A percentile compares a stretch with the other conserved stretches of the same genome.
These are phyloP conservation scores for Golovinomyces cichoracearum DNA, from an alignment of 2,329 filamentous ascomycete species.

Conservation along the genomic window DNA sequence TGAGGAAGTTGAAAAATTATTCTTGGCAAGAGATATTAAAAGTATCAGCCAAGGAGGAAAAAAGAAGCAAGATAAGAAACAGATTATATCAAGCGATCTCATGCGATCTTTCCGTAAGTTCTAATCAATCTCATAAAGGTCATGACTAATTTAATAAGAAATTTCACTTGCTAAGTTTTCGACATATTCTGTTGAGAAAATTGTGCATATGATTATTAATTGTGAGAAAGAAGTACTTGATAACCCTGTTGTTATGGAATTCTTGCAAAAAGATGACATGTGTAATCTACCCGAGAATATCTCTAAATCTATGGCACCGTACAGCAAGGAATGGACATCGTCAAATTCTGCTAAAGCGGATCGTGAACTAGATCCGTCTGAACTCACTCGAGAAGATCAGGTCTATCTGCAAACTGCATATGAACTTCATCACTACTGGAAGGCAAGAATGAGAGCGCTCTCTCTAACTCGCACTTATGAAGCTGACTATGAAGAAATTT, in stretches of 20 bases:
- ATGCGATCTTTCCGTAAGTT: slow-evolving; percentile 56
- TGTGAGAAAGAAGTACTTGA: slow-evolving; percentile 75
- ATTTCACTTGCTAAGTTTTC: slow-evolving; percentile 89
- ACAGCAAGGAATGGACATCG: slow-evolving; percentile 89
- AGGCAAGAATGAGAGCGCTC: slow-evolving; percentile 81
- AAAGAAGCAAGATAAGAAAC: slow-evolving; percentile 84
- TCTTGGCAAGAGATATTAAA: slow-evolving; percentile 93
- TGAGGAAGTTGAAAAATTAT: slow-evolving; percentile 91
- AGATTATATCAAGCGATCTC: slow-evolving; percentile 76
- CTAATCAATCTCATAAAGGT: background rate
- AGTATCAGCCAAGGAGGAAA: slow-evolving; percentile 40
- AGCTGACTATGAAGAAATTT: slow-evolving; percentile 74
- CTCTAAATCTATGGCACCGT: slow-evolving; percentile 74
- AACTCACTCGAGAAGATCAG: slow-evolving; percentile 85
- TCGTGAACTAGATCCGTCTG: slow-evolving; percentile 62
- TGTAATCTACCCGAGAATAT: slow-evolving; percentile 82
- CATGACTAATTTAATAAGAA: slow-evolving; percentile 19
- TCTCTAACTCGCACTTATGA: slow-evolving; percentile 64
- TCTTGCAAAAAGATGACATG: slow-evolving; percentile 73
- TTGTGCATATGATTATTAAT: slow-evolving; percentile 83
- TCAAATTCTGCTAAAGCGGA: slow-evolving; percentile 52
- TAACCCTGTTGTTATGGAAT: slow-evolving; percentile 85
- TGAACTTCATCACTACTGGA: slow-evolving; percentile 95
- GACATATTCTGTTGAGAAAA: slow-evolving; percentile 53
- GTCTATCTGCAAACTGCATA: slow-evolving; percentile 83